A percentile compares a stretch with the other conserved stretches of the same genome.
These are phyloP conservation scores for Malbranchea cinnamomea DNA, from an alignment of 2,329 filamentous ascomycete genomes.

Conservation along the genomic window DNA sequence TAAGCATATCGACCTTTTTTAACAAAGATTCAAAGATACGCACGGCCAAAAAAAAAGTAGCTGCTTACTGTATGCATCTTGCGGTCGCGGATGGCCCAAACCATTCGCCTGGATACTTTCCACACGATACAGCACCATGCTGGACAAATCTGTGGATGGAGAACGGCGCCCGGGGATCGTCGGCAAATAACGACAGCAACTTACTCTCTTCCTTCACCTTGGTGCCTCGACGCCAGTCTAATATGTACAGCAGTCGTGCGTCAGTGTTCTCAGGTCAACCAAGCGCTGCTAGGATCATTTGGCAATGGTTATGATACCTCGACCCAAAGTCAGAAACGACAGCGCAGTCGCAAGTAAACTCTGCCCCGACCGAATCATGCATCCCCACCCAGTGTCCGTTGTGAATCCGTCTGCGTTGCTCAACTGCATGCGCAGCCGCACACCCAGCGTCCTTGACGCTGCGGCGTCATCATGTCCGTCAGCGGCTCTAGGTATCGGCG, in stretches of 20 bases:
- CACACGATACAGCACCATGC: slow-evolving; percentile 73
- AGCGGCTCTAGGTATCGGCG: slow-evolving; percentile 61
- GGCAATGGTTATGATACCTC: no score
- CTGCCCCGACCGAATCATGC: slow-evolving; percentile 96
- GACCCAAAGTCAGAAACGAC: slow-evolving; percentile 54
- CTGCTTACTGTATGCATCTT: slow-evolving; percentile 82
- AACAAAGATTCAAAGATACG: not conserved
- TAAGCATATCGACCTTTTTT: slow-evolving; percentile 4
- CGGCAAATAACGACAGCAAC: slow-evolving; percentile 71
- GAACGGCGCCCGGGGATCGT: slow-evolving; percentile 72
- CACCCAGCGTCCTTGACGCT: slow-evolving; percentile 62
- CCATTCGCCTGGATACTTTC: slow-evolving; percentile 94
- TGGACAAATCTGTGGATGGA: slow-evolving; percentile 91
- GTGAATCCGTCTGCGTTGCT: slow-evolving; percentile 70
- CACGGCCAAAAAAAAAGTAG: slow-evolving; percentile 8
- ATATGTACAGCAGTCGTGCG: slow-evolving; percentile 14
- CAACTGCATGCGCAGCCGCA: slow-evolving; percentile 68
- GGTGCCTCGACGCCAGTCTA: slow-evolving; percentile 60
- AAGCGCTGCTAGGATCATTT: no score
- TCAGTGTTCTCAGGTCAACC: slow-evolving; percentile 6
- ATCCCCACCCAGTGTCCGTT: slow-evolving; percentile 92
- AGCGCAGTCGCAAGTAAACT: slow-evolving; percentile 81
- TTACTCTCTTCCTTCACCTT: slow-evolving; percentile 46
- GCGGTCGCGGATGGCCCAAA: slow-evolving; percentile 96
- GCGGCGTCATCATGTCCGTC: slow-evolving; percentile 59